These are phyloP conservation scores for Flaveria trinervia DNA, from an alignment of 129 eudicot genomes.

Conservation along the genomic window DNA sequence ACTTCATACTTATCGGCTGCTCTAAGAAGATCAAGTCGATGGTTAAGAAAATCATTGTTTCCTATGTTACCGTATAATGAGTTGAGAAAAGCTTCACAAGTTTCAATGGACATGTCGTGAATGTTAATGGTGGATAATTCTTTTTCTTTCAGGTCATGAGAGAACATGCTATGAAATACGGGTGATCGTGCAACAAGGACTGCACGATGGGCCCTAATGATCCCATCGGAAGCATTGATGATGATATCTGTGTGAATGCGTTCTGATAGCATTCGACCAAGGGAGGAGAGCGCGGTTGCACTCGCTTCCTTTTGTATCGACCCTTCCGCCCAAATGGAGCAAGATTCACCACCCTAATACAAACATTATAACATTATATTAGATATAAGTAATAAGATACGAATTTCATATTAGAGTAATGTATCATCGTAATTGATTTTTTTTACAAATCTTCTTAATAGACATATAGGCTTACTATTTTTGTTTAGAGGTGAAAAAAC, in stretches of 20 bases:
- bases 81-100: constrained; percentile 62
- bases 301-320: constrained; percentile 42
- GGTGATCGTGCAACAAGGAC: constrained; percentile 77
- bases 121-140: constrained; percentile 64
- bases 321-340: constrained; percentile 74
- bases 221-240: constrained; percentile 65
- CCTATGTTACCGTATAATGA: constrained; percentile 60
- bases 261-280: constrained; percentile 68
- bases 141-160: constrained; percentile 72
- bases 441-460: not conserved
- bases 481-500: not conserved
- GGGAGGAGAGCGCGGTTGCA: constrained; percentile 55
- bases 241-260: constrained; percentile 67
- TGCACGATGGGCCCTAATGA: constrained; percentile 71
- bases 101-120: constrained; percentile 69
- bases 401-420: no score
- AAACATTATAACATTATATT: not conserved
- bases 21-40: constrained; percentile 65
- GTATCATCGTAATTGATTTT: not conserved
- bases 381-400: not conserved
- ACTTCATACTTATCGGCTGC: constrained; percentile 87
- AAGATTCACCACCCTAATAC: constrained; percentile 57
- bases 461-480: not conserved
- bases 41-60: constrained; percentile 52
- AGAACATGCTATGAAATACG: constrained; percentile 78